Base-by-base conservation (phyloP, 2,329 filamentous ascomycete species). In the Chaetomiaceae sp. region DNA sequence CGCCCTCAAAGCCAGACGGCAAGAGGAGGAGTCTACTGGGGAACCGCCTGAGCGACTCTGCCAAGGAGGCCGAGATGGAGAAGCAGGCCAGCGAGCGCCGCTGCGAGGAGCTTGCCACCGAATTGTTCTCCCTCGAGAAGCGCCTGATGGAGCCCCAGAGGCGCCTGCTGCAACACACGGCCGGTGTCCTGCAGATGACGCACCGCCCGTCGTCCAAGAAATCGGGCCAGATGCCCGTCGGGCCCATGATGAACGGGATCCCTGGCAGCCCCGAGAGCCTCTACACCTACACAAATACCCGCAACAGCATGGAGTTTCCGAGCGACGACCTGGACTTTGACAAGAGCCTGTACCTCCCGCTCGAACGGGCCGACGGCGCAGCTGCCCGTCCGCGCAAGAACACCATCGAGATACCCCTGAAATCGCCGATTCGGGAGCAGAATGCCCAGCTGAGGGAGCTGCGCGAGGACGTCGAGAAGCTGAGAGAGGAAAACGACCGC, bases 161-260 rank as follows among this genome's bases (percentile, higher is more conserved):
- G 60, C 81, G 83, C 55, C 72, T 99, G 39, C 73, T 97, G 44
- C 84, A 92, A 66, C 93, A 99, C 66, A 97, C 92, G 0, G 91
- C 93, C 13, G 92, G 89, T 39, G 88, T 99, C 34, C 73, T 99
- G 48, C 90, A 96, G 65, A 79, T 95, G 67, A 95, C 91, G 8
- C 91, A 97, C 68, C 86, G 85, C 60, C 82, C 81, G 0, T 75
- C 86, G n/a, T 74, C 76, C 51, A 86, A 81, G 62, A 81, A 79
- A 58, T 72, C 72, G 48, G 61, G 70, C 3, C 66, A 72, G 7
- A 70, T 74, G 44, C 68, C 71, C 2, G 68, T 66, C 30, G 65
- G 66, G 40, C 63, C 70, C 6, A 64, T 60, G 47, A 52, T 73
- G 35, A 78, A 79, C 50, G 81, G 78, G 17, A 81, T 88, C 55